These are phyloP conservation scores for Chrysoporthe deuterocubensis DNA, from an alignment of 2,329 filamentous ascomycete species.

Conservation along the genomic window DNA sequence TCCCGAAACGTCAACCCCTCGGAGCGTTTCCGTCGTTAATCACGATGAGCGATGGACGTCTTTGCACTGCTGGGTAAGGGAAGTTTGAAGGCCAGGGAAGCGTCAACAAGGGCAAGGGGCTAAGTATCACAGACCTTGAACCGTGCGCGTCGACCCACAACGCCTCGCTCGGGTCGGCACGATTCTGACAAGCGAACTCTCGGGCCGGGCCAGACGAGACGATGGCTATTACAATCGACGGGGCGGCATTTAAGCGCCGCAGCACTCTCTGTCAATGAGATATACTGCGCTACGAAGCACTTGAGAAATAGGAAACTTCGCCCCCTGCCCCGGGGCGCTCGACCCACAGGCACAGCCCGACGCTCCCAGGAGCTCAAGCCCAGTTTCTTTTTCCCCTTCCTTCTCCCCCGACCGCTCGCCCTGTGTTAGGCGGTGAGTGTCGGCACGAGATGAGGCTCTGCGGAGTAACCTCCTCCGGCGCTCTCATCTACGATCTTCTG, in stretches of 20 bases:
- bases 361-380: too few species aligned
- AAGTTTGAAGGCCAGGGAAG: neutral
- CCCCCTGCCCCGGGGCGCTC: too few species aligned
- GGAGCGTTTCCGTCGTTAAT: neutral
- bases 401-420: neutral
- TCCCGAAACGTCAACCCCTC: neutral
- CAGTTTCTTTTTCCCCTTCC: neutral
- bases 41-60: neutral
- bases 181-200: neutral
- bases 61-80: constrained; percentile 6
- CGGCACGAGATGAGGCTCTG: constrained; percentile 5
- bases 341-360: too few species aligned
- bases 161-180: neutral
- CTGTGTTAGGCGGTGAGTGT: neutral
- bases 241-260: neutral
- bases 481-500: neutral
- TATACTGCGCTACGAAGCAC: too few species aligned
- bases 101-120: too few species aligned
- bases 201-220: neutral
- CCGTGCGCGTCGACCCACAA: neutral
- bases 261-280: too few species aligned
- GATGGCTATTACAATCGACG: neutral
- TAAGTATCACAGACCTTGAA: neutral
- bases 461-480: neutral
- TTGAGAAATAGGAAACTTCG: too few species aligned